phyloP scores from a whole-genome alignment of 495 filamentous ascomycete genomes.

The Penicillium dipodomyicola region DNA sequence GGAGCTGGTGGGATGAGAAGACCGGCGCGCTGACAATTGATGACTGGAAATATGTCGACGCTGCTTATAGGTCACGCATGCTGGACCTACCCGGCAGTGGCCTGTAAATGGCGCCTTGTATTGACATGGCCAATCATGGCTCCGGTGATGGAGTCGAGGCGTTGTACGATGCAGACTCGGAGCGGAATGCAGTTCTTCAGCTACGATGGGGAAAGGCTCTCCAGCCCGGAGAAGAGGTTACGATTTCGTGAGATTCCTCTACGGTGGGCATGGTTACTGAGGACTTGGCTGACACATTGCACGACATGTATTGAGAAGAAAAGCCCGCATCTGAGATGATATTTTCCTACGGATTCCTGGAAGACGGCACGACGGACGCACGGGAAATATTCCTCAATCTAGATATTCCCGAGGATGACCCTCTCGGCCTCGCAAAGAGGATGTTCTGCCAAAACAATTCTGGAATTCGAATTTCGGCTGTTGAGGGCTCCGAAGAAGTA shows the following conservation, averaged over 20 bases:
- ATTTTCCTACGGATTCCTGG: constrained; percentile 96
- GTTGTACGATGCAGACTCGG: constrained; percentile 67
- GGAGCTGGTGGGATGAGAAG: constrained; percentile 65
- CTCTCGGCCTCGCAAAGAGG: constrained; percentile 70
- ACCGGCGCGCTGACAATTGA: constrained; percentile 52
- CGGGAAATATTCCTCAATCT: constrained; percentile 65
- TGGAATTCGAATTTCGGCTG: constrained; percentile 55
- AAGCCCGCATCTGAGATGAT: constrained; percentile 93
- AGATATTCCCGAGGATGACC: constrained; percentile 73
- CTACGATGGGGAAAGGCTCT: constrained; percentile 55
- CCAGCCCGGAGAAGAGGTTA: constrained; percentile 66
- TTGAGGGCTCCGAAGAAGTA: constrained; percentile 30
- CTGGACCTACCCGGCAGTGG: constrained; percentile 78
- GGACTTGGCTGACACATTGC: constrained; percentile 1
- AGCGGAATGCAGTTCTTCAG: constrained; percentile 66
- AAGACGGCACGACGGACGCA: constrained; percentile 50
- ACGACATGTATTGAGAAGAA: constrained; percentile 64
- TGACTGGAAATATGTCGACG: constrained; percentile 81
- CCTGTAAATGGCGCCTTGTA: constrained; percentile 80
- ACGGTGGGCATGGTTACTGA: neutral
- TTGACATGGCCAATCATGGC: constrained; percentile 92
- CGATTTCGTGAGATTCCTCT: constrained; percentile 63
- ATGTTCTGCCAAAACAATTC: constrained; percentile 60
- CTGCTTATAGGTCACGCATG: constrained; percentile 80
- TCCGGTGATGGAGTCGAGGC: constrained; percentile 58